Evolutionary conservation across 768 basidiomycete species (phyloP), one percentile per base, ranked within the genome.

Genomic region (Gautieria morchelliformis): DNA sequence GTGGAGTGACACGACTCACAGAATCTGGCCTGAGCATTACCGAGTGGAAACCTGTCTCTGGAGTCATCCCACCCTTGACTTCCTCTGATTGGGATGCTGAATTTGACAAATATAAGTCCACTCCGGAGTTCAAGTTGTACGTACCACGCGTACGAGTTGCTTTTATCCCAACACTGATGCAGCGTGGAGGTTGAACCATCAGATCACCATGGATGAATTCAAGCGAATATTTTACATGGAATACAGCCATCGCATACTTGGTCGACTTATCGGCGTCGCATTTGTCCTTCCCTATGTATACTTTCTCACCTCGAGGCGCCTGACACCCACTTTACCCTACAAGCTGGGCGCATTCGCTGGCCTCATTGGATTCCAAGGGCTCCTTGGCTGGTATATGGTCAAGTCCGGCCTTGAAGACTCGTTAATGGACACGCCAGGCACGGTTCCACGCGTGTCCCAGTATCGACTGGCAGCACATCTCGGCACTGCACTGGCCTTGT

Each of bases 311-410:
- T 79, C 82, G 41, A 84, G 83, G 60, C 80, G 82, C 60, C 83
- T 98, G 30, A 76, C 89, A 5, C 71, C 75, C 2, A 68, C 78
- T 0, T 75, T 92, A 59, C 79, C 83, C 1, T 64, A 70, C n/a
- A 80, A 82, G 60, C 79, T 96, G 22, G 69, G 80, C 14, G 85
- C 81, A 2, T 78, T 98, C 61, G 87, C 85, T 0, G 66, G 83
- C 0, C 80, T 97, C 33, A 86, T 99, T 52, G 96, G 93, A 30
- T 84, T 82, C 19, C 93, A 99, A 70, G 96, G 96, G 47, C 77
- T 81, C 19, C 77, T 99, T 19, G 96, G 96, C 27, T 99, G 96
- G 96, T 97, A 98, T 75, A 99, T 99, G 96, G 96, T 99, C 56
- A 88, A 94, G 69, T 97, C 93, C 12, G 96, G 96, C 1, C 76